These are phyloP conservation scores for Hylodesmum podocarpum DNA, from an alignment of 306 rosid genomes.

Conservation along the genomic window DNA sequence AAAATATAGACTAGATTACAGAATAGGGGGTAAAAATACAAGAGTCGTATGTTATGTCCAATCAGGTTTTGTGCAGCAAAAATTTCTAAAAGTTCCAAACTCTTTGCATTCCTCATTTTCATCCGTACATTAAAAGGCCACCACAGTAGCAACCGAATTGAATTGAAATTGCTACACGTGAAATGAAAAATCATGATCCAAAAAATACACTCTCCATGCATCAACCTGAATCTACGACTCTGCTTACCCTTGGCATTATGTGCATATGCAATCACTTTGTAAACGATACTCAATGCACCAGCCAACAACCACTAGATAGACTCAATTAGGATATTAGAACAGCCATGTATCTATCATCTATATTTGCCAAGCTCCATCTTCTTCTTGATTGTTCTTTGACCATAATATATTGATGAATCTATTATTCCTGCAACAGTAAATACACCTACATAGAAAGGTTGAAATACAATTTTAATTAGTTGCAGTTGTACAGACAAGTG, in stretches of 20 bases:
- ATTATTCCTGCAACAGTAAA: constrained; percentile 80
- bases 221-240: constrained; percentile 10
- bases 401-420: constrained; percentile 74
- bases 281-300: constrained; percentile 16
- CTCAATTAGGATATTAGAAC: constrained; percentile 14
- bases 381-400: constrained; percentile 68
- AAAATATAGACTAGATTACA: constrained; percentile 7
- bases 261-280: constrained; percentile 1
- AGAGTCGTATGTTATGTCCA: not conserved
- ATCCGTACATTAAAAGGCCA: not conserved
- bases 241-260: constrained; percentile 17
- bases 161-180: constrained; percentile 13
- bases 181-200: constrained; percentile 5
- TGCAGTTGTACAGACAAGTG: not conserved
- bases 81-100: not conserved
- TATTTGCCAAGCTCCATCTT: constrained; percentile 66
- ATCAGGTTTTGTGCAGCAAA: constrained; percentile 12
- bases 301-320: no score
- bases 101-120: constrained; percentile 11
- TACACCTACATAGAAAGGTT: constrained; percentile 47
- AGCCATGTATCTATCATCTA: constrained; percentile 35
- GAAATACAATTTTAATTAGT: constrained; percentile 20
- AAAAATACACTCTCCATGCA: constrained; percentile 16
- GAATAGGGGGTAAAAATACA: not conserved
- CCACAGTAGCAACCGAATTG: not conserved